Evolutionary conservation across 257 asterid species (phyloP), one percentile per base, ranked within the genome.

Genomic region (Solanum paucissectum): DNA sequence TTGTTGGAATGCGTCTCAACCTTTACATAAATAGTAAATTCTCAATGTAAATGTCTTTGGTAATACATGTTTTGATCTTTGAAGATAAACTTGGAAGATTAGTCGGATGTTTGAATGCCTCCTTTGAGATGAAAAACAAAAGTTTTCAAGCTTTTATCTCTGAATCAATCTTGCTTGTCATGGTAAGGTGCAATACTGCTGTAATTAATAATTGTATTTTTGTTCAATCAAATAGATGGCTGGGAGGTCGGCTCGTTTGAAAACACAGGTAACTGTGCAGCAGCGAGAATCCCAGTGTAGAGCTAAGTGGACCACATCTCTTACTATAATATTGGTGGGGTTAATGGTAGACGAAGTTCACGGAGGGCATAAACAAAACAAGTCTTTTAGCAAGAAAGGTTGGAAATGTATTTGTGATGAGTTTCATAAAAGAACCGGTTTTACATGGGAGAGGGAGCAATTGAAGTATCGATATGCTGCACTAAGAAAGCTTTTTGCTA

Each of bases 361-460:
- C 75, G 89, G 91, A 88, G 98, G 98, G 62, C 89, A 94, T 86
- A 94, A 87, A 88, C 89, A 90, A 9, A 92, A 90, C 88, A 94
- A 91, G 90, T 93, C 94, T n/a, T 94, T 94, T 87, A 91, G 92
- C 90, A 95, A 94, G 93, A 89, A 93, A 89, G 96, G 95, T 20
- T 95, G 98, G 98, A 93, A 93, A 86, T 90, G 89, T 89, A 93
- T 95, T 83, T 94, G 93, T 91, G 95, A 94, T 77, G 91, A 92
- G 81, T 95, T 95, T 88, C 94, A 93, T 38, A 91, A 90, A 74
- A 94, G 94, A 91, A 94, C 97, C 8, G 97, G 96, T 77, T 89
- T 90, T 42, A 91, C 92, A 87, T 95, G 98, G 98, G 97, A 95
- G 66, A 91, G 87, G 64, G 98, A 95, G 64, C 98, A 94, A 83